Evolutionary conservation across 1,284 basidiomycete genomes (phyloP).

Genomic region (Ceratobasidium sp.): DNA sequence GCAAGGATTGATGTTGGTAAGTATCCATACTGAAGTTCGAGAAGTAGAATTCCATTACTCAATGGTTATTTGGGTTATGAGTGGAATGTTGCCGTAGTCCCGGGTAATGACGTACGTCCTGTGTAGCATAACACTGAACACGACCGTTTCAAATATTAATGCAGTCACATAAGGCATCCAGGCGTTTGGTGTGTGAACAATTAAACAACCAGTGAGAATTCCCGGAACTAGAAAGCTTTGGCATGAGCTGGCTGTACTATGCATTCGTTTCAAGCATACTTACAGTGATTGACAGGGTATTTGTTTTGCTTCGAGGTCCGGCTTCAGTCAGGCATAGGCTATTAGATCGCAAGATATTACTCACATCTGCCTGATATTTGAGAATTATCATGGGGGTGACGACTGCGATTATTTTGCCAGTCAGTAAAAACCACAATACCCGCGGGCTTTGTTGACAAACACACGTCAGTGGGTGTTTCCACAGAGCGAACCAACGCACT

Average conservation of each 20-base stretch:
- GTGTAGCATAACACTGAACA: slow-evolving; percentile 1
- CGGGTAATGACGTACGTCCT: background rate
- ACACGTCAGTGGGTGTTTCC: background rate
- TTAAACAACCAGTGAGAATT: slow-evolving; percentile 2
- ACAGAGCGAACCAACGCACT: background rate
- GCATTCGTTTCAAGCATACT: background rate
- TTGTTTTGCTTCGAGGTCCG: background rate
- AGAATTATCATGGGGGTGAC: background rate
- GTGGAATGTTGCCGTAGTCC: slow-evolving; percentile 1
- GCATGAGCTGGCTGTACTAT: background rate
- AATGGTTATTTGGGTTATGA: background rate
- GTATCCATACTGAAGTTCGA: background rate
- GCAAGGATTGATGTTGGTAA: too few species aligned
- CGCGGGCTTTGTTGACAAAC: background rate
- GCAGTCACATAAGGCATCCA: slow-evolving; percentile 13
- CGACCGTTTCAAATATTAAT: background rate
- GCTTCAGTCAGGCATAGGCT: background rate
- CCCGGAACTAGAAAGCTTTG: background rate
- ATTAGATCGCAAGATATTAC: background rate
- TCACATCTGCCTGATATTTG: slow-evolving; percentile 16
- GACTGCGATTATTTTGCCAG: background rate
- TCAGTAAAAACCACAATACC: background rate
- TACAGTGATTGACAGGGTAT: background rate
- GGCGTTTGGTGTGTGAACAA: background rate
- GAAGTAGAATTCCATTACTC: background rate